These are phyloP conservation scores for Sherardia arvensis DNA, from an alignment of 257 asterid genomes.

Conservation along the genomic window DNA sequence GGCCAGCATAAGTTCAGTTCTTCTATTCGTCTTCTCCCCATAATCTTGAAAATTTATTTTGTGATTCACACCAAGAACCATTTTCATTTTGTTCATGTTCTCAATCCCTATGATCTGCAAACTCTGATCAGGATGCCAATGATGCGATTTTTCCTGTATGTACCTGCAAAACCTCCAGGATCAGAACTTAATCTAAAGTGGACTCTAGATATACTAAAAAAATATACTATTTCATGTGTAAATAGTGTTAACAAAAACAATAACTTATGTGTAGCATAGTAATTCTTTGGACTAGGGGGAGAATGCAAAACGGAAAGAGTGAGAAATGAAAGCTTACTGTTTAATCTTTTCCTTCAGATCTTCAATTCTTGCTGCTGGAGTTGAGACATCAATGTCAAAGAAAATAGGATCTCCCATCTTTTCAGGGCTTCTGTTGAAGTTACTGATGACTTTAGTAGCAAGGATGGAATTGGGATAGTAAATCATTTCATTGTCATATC, in stretches of 20 bases:
- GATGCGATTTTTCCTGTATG: constrained; percentile 1
- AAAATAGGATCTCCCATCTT: background rate
- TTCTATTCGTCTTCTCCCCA: constrained; percentile 7
- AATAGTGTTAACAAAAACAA: too few relatives aligned
- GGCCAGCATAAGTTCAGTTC: constrained; percentile 12
- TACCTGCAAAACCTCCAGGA: constrained; percentile 1
- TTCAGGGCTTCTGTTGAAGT: background rate
- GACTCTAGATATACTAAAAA: too few relatives aligned
- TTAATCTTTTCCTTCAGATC: background rate
- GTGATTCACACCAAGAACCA: constrained; percentile 3
- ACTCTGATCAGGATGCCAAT: constrained; percentile 17
- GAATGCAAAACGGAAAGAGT: too few relatives aligned
- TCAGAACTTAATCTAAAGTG: background rate
- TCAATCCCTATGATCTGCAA: constrained; percentile 14
- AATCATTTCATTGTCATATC: background rate
- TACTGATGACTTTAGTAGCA: background rate
- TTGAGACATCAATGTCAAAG: background rate
- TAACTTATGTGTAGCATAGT: too few relatives aligned
- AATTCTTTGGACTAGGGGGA: too few relatives aligned
- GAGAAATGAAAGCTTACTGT: background rate
- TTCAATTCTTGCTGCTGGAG: background rate
- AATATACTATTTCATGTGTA: too few relatives aligned
- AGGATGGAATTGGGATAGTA: background rate
- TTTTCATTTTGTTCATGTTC: constrained; percentile 19
- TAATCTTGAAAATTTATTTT: constrained; percentile 13